Conservation (phyloP, 2,329 filamentous ascomycete genomes). For the Exophiala bonariae region DNA sequence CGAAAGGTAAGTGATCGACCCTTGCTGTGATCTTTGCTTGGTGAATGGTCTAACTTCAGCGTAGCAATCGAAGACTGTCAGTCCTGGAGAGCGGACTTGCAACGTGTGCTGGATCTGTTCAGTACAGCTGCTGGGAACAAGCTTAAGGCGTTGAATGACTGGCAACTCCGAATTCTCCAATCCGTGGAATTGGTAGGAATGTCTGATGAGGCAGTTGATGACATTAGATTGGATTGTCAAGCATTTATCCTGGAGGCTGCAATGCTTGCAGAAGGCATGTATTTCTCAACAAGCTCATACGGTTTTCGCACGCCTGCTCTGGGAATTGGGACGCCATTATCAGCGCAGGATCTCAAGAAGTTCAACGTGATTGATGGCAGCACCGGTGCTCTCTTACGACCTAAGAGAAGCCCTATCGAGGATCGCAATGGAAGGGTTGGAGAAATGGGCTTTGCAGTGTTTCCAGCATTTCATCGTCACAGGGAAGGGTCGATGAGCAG, state of each 20-base stretch:
- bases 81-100: slow-evolving; percentile 9
- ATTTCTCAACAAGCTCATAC: neutral
- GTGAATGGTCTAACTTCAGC: neutral
- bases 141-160: neutral
- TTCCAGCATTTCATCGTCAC: slow-evolving; percentile 8
- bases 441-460: slow-evolving; percentile 1
- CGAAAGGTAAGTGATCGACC: slow-evolving; percentile 13
- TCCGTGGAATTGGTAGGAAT: neutral
- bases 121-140: neutral
- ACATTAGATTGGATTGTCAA: neutral
- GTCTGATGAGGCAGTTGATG: neutral
- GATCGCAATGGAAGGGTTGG: slow-evolving; percentile 5
- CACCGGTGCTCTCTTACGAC: slow-evolving; percentile 5
- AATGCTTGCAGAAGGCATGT: neutral
- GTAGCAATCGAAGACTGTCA: slow-evolving; percentile 3
- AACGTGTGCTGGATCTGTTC: slow-evolving; percentile 1
- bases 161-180: neutral
- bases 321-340: neutral
- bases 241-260: neutral
- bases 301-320: too few species aligned
- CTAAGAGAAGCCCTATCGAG: neutral
- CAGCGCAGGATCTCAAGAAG: slow-evolving; percentile 3
- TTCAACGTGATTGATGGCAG: slow-evolving; percentile 12
- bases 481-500: neutral
- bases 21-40: neutral